Percentiles rank a stretch among this genome's conserved stretches.
These are phyloP conservation scores for Protea cynaroides DNA, from an alignment of 164 flowering plant species.

Conservation along the genomic window DNA sequence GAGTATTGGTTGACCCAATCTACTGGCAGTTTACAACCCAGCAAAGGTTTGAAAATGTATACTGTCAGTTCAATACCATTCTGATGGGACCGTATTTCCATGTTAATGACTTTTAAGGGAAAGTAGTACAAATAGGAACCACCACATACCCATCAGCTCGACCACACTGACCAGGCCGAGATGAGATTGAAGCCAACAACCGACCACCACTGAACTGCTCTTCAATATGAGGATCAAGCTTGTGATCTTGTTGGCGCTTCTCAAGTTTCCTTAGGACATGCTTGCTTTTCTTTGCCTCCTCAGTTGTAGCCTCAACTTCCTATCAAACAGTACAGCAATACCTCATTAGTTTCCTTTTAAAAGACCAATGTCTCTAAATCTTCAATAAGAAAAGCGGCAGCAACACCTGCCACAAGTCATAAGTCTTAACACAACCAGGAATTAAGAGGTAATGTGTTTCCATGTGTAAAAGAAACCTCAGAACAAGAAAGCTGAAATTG, in stretches of 20 bases:
- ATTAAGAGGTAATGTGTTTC: too few species aligned
- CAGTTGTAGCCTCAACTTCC: background rate
- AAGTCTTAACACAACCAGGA: too few species aligned
- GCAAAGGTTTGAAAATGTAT: background rate
- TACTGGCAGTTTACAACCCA: background rate
- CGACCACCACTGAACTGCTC: background rate
- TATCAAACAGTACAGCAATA: background rate
- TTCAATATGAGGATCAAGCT: constrained; percentile 1
- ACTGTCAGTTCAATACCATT: background rate
- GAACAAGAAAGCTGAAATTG: too few species aligned
- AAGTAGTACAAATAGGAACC: background rate
- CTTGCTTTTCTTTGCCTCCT: background rate
- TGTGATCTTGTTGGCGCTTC: background rate
- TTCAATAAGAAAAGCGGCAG: too few species aligned
- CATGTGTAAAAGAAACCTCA: too few species aligned
- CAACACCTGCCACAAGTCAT: too few species aligned
- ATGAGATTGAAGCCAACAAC: background rate
- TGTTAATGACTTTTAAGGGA: background rate
- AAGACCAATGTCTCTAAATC: too few species aligned
- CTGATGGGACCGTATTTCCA: background rate
- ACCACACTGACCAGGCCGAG: constrained; percentile 1
- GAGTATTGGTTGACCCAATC: too few species aligned
- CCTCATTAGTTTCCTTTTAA: background rate
- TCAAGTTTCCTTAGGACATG: background rate
- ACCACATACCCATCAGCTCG: constrained; percentile 2